phyloP scores from a whole-genome alignment of 1,139 yeast species.

The Waltiozyma sp. region DNA sequence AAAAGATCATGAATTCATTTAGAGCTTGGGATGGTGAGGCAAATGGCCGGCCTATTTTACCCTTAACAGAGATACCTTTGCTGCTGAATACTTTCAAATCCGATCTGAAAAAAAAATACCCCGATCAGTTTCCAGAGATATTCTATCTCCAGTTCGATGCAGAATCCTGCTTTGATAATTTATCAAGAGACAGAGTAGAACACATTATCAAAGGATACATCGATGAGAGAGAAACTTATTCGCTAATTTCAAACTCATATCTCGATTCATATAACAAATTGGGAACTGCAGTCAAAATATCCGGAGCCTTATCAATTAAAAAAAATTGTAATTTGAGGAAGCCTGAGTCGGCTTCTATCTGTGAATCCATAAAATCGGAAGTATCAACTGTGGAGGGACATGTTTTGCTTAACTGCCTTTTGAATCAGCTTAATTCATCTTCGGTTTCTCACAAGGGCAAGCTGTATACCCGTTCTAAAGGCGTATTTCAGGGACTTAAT shows the following conservation, averaged over 20 bases:
- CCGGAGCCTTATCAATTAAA: not conserved
- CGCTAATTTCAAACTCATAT: not conserved
- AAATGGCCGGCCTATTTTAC: constrained; percentile 15
- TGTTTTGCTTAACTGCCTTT: not conserved
- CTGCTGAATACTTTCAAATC: constrained; percentile 23
- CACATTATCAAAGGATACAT: constrained; percentile 16
- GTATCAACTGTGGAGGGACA: not conserved
- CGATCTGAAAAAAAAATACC: constrained; percentile 12
- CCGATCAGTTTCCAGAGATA: constrained; percentile 25
- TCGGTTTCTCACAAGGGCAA: constrained; percentile 25
- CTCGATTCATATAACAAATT: not conserved
- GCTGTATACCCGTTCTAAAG: constrained; percentile 40
- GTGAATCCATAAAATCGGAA: not conserved
- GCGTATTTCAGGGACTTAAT: constrained; percentile 82
- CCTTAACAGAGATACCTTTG: constrained; percentile 25
- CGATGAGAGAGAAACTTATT: constrained; percentile 5
- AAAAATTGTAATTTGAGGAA: not conserved
- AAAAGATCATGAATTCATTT: constrained; percentile 27
- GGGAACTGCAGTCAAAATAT: not conserved
- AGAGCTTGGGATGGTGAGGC: not conserved
- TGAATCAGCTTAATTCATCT: constrained; percentile 29
- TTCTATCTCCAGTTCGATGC: constrained; percentile 68
- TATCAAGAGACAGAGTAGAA: constrained; percentile 42
- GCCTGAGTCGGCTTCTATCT: not conserved
- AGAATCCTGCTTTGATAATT: constrained; percentile 66